These are phyloP conservation scores for Poa pratensis DNA, from an alignment of 176 grass and related monocot species.

Conservation along the genomic window DNA sequence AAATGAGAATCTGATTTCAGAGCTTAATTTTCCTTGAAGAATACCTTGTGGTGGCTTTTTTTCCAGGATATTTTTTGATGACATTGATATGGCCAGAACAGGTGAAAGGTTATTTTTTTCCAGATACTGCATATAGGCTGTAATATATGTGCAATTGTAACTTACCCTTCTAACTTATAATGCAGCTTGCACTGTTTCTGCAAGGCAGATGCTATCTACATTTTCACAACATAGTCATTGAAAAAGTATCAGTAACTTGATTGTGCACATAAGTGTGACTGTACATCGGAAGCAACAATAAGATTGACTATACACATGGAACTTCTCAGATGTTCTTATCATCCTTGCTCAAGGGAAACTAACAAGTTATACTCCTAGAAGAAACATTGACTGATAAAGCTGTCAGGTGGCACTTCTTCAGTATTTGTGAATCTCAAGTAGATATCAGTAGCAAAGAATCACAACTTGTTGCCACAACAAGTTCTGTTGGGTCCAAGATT, in stretches of 20 bases:
- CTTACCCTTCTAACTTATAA: not conserved
- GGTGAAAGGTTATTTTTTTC: not conserved
- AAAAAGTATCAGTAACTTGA: constrained; percentile 23
- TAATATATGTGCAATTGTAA: not conserved
- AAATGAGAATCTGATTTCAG: not conserved
- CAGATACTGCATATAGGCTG: not conserved
- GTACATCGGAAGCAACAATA: not conserved
- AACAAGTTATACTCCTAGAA: not conserved
- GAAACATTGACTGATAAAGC: constrained; percentile 2
- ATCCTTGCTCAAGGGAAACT: too few relatives aligned
- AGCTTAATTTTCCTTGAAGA: not conserved
- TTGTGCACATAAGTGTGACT: not conserved
- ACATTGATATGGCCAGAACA: not conserved
- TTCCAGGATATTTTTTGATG: not conserved
- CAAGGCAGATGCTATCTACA: not conserved
- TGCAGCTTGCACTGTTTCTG: not conserved
- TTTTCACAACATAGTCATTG: not conserved
- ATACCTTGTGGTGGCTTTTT: not conserved
- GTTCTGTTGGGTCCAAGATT: not conserved
- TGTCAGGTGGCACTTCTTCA: constrained; percentile 5
- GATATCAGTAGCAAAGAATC: constrained; percentile 14
- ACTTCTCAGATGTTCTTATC: too few relatives aligned
- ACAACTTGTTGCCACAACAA: constrained; percentile 19
- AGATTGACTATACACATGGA: constrained; percentile 12
- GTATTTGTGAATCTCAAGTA: not conserved